A percentile compares a stretch with the other conserved stretches of the same genome.
phyloP scores from a whole-genome alignment of 345 rosid species.

The Triadica sebifera region DNA sequence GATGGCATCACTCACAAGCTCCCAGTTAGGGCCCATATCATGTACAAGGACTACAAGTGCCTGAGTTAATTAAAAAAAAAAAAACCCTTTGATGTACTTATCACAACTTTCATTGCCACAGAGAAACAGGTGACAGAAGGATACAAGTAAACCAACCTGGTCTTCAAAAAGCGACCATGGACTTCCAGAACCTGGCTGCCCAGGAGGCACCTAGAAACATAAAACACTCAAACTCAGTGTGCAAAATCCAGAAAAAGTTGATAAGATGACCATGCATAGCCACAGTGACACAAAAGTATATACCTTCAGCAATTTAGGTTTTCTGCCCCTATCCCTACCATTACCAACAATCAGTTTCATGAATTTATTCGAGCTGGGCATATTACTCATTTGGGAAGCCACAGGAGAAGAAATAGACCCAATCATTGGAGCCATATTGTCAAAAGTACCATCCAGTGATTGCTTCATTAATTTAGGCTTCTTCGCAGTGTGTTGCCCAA shows the following conservation, averaged over 20 bases:
- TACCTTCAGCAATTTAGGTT: conserved; percentile 81
- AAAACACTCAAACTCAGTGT: conserved; percentile 25
- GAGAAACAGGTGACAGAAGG: conserved; percentile 19
- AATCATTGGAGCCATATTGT: conserved; percentile 47
- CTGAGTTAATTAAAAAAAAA: conserved; percentile 36
- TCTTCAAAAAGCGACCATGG: conserved; percentile 97
- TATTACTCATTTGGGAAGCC: conserved; percentile 91
- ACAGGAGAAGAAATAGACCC: conserved; percentile 81
- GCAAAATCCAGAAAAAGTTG: not conserved
- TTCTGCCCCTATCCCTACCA: conserved; percentile 63
- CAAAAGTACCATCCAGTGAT: conserved; percentile 55
- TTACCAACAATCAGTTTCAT: conserved; percentile 62
- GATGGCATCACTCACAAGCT: conserved; percentile 96
- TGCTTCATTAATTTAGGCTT: conserved; percentile 75
- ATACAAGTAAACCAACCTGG: conserved; percentile 54
- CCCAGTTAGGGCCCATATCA: conserved; percentile 99
- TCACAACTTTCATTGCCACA: conserved; percentile 17
- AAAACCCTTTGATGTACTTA: conserved; percentile 21
- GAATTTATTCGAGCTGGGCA: conserved; percentile 76
- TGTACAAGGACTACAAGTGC: conserved; percentile 99
- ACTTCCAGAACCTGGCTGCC: conserved; percentile 80
- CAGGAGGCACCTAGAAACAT: conserved; percentile 57
- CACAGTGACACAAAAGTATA: conserved; percentile 16
- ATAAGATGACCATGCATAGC: conserved; percentile 3
- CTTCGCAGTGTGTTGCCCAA: conserved; percentile 67